These are phyloP conservation scores for Paramecium caudatum DNA, from an alignment of 73 alveolate genomes.

Conservation along the genomic window DNA sequence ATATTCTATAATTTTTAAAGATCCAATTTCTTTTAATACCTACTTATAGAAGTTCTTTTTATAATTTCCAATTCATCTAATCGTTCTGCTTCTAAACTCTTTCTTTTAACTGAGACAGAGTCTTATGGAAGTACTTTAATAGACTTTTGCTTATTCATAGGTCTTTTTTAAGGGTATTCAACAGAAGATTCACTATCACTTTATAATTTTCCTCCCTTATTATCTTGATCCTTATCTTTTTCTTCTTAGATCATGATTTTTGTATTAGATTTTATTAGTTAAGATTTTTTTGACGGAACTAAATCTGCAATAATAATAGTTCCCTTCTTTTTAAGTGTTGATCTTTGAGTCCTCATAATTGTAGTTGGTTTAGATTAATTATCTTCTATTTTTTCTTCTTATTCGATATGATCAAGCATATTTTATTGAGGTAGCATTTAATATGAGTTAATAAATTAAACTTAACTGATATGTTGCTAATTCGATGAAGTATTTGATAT, in stretches of 20 bases:
- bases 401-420: too few relatives aligned
- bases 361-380: too few relatives aligned
- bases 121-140: neutral
- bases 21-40: slow-evolving; percentile 12
- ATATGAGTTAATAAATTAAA: too few relatives aligned
- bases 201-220: neutral
- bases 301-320: neutral
- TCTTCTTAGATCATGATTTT: neutral
- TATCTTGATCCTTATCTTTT: neutral
- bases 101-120: neutral
- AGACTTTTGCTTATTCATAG: neutral
- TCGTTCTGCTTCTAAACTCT: neutral
- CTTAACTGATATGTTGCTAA: too few relatives aligned
- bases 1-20: neutral
- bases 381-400: too few relatives aligned
- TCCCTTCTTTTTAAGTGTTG: slow-evolving; percentile 25
- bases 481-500: too few relatives aligned
- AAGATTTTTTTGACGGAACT: neutral
- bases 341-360: neutral
- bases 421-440: too few relatives aligned
- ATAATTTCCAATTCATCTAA: neutral
- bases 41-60: neutral
- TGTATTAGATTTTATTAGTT: slow-evolving; percentile 23
- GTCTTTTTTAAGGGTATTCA: neutral
- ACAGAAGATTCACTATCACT: neutral